Evolutionary conservation across 768 basidiomycete genomes (phyloP), one percentile per base, ranked within the genome.

Genomic region (Leccinum broughii): DNA sequence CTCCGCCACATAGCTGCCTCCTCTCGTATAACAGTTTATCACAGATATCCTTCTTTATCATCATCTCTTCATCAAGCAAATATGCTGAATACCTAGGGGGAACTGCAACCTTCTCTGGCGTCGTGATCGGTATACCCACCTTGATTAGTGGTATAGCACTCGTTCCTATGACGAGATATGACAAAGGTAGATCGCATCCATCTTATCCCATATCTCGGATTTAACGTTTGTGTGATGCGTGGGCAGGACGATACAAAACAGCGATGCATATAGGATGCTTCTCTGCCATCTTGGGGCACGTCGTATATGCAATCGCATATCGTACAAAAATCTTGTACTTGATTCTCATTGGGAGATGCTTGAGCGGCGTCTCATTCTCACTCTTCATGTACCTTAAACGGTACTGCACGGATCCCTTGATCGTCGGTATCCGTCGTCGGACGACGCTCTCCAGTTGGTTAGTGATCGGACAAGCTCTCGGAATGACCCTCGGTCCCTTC

Each of bases 321-420:
- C 75, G 68, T 17, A 77, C 81, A 32, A 76, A 83, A 67, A 85
- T 77, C 68, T 80, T 89, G 11, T 89, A 89, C 69, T 77, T 89
- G 62, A 87, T 89, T 64, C 83, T 90, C 62, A 78, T 89, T 35
- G 87, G 86, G 6, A 85, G 88, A n/a, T 83, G 86, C 55, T 81
- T 88, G 32, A 78, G 76, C 37, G 87, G 88, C 1, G 65, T 88
- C 41, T 81, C 81, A 6, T 88, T 86, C 67, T 80, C 84, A 3
- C 77, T 81, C 28, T 87, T 83, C 77, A 83, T 90, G 85, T 89
- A 88, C 72, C 76, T 72, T 64, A 89, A 88, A 65, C 80, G 85
- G 14, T 89, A 86, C 68, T 89, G 87, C 69, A 81, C 80, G 10
- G 88, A 89, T 68, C 81, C 85, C 9, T 44, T 44, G 17, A 80